A percentile compares a stretch with the other conserved stretches of the same genome.
These are phyloP conservation scores for Malus asiatica DNA, from an alignment of 306 rosid species.

Conservation along the genomic window DNA sequence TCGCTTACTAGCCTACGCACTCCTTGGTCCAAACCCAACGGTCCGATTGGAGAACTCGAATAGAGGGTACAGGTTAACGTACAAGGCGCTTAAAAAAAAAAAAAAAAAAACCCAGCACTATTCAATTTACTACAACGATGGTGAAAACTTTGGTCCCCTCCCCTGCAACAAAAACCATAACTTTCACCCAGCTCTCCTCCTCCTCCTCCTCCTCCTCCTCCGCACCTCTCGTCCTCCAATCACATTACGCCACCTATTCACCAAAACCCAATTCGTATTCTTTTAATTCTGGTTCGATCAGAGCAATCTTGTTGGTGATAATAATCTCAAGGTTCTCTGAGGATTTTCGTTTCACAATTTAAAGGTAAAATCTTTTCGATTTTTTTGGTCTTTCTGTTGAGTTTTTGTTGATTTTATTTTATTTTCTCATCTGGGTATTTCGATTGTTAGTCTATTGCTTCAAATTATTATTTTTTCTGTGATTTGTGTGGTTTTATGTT, in stretches of 20 bases:
- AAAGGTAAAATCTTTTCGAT: not conserved
- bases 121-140: not conserved
- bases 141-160: not conserved
- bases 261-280: not conserved
- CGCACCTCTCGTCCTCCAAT: not conserved
- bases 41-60: not conserved
- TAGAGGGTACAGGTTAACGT: not conserved
- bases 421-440: not conserved
- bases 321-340: not conserved
- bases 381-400: not conserved
- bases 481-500: not conserved
- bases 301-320: not conserved
- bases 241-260: constrained; percentile 2
- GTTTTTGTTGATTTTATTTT: not conserved
- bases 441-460: not conserved
- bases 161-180: not conserved
- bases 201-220: no score
- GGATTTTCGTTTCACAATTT: not conserved
- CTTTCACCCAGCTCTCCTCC: not conserved
- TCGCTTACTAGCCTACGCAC: not conserved
- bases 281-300: not conserved
- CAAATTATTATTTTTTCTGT: not conserved
- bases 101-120: not conserved
- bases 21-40: not conserved
- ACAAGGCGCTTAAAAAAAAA: not conserved